Conservation (phyloP, 2,329 filamentous ascomycete species). For the Graphilbum ipis-grandicollis region DNA sequence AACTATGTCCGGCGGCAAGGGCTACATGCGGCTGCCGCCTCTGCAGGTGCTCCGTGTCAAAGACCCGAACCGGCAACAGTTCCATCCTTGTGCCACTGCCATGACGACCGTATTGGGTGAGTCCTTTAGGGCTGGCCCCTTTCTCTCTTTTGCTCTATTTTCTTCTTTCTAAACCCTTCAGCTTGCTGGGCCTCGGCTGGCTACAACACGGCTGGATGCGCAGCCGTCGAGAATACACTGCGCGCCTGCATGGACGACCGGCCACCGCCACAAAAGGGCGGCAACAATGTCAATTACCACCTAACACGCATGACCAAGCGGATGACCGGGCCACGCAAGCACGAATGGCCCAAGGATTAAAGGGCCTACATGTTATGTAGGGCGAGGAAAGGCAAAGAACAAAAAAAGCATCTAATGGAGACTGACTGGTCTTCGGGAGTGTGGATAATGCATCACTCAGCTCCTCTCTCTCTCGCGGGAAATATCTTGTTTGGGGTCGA, state of each 20-base stretch:
- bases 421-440: no score
- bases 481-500: no score
- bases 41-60: slow-evolving; percentile 36
- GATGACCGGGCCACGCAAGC: slow-evolving; percentile 44
- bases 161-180: slow-evolving; percentile 20
- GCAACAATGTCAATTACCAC: slow-evolving; percentile 87
- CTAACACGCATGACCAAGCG: slow-evolving; percentile 58
- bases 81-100: slow-evolving; percentile 35
- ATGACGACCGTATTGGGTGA: slow-evolving; percentile 41
- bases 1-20: slow-evolving; percentile 26
- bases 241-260: slow-evolving; percentile 67
- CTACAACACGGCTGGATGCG: slow-evolving; percentile 43
- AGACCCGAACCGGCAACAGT: slow-evolving; percentile 28
- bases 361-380: not conserved
- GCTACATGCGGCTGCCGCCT: slow-evolving; percentile 39
- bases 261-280: slow-evolving; percentile 26
- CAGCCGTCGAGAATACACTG: slow-evolving; percentile 40
- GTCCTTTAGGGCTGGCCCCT: slow-evolving; percentile 10
- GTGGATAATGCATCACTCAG: no score
- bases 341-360: slow-evolving; percentile 13
- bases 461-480: no score
- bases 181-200: slow-evolving; percentile 75
- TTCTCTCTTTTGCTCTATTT: no score
- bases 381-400: no score
- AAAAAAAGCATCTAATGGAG: no score